These are phyloP conservation scores for Kwoniella dendrophila DNA, from an alignment of 768 basidiomycete species.

Conservation along the genomic window DNA sequence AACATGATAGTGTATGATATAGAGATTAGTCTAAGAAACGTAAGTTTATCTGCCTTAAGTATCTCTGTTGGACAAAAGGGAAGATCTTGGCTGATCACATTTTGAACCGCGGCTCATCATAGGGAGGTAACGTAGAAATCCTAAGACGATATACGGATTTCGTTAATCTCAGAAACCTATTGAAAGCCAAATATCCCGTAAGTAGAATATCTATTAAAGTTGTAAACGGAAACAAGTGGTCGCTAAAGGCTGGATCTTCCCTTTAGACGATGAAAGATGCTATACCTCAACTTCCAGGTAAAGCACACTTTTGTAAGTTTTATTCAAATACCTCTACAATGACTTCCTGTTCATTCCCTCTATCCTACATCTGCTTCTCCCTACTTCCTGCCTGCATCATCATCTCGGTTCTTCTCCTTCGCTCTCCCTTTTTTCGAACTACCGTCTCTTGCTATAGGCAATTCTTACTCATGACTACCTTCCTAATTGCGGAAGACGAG, in stretches of 20 bases:
- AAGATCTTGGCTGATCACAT: no score
- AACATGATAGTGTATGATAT: conserved; percentile 53
- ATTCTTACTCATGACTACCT: no score
- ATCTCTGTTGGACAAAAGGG: not conserved
- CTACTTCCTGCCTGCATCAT: no score
- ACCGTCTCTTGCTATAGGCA: no score
- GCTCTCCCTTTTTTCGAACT: no score
- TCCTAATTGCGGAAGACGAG: no score
- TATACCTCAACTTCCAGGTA: conserved; percentile 47
- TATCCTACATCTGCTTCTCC: no score
- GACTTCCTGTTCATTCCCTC: not conserved
- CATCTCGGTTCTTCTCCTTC: no score
- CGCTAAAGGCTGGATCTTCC: not conserved
- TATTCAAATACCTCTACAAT: not conserved
- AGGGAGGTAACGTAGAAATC: conserved; percentile 42
- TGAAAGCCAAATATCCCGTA: conserved; percentile 41
- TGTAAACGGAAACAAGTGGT: not conserved
- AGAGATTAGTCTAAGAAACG: conserved; percentile 38
- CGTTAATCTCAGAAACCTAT: conserved; percentile 30
- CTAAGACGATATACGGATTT: conserved; percentile 52
- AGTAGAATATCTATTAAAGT: not conserved
- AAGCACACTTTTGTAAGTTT: conserved; percentile 48
- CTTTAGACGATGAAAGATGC: conserved; percentile 32
- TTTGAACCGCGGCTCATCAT: not conserved
- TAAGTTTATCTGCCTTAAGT: conserved; percentile 9